phyloP scores from a whole-genome alignment of 2,329 filamentous ascomycete species.

The Leptographium radiaticola region DNA sequence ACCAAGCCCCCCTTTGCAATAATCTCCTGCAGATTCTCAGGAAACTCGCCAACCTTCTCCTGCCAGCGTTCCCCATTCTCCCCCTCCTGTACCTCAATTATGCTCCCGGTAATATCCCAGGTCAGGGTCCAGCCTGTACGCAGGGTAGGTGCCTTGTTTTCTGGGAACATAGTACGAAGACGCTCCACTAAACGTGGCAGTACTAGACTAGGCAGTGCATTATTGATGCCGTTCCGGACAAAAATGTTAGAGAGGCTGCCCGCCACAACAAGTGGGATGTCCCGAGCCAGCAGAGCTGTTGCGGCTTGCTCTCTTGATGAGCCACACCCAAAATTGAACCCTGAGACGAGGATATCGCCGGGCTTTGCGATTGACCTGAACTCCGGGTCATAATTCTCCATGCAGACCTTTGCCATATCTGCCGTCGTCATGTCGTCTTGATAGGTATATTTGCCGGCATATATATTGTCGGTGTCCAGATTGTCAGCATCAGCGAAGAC shows the following conservation, averaged over 20 bases:
- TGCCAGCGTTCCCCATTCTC: constrained; percentile 57
- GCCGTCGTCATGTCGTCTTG: constrained; percentile 67
- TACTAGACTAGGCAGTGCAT: constrained; percentile 61
- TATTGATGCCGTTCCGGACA: constrained; percentile 39
- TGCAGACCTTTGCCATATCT: constrained; percentile 79
- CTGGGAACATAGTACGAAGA: constrained; percentile 47
- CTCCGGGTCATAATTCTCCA: constrained; percentile 79
- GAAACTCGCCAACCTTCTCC: constrained; percentile 50
- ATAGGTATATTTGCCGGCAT: constrained; percentile 59
- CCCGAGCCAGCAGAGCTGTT: constrained; percentile 69
- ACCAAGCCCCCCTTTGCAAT: constrained; percentile 67
- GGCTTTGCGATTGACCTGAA: constrained; percentile 52
- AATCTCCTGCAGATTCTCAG: constrained; percentile 67
- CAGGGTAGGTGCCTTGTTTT: constrained; percentile 45
- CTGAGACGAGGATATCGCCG: constrained; percentile 71
- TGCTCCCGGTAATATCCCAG: constrained; percentile 66
- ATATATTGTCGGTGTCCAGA: constrained; percentile 86
- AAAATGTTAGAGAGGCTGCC: constrained; percentile 83
- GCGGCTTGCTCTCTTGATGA: constrained; percentile 73
- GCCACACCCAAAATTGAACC: constrained; percentile 74
- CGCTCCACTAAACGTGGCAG: constrained; percentile 53
- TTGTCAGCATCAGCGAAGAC: constrained; percentile 73
- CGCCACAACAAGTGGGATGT: constrained; percentile 67
- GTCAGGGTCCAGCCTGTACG: constrained; percentile 72
- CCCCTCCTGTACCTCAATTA: constrained; percentile 57